A percentile compares a stretch with the other conserved stretches of the same genome.
These are phyloP conservation scores for Handroanthus guayacan DNA, from an alignment of 257 asterid genomes.

Conservation along the genomic window DNA sequence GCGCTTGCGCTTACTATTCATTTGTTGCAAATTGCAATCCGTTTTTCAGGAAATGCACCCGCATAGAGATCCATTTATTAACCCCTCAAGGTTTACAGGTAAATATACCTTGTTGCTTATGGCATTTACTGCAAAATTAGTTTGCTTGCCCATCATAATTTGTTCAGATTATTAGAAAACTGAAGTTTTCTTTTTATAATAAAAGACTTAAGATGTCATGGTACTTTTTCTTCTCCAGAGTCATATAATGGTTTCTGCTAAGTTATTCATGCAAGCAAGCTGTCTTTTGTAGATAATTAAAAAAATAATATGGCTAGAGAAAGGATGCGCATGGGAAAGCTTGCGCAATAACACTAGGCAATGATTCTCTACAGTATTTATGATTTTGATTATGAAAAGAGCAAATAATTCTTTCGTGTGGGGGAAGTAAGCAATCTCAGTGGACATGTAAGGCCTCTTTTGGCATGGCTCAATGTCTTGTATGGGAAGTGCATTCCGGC, in stretches of 20 bases:
- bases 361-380: neutral
- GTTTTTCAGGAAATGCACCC: slow-evolving; percentile 84
- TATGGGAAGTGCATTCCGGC: neutral
- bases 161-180: neutral
- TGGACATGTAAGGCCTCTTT: neutral
- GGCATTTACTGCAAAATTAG: slow-evolving; percentile 8
- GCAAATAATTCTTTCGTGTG: neutral
- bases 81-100: slow-evolving; percentile 96
- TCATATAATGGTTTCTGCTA: neutral
- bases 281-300: neutral
- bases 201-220: neutral
- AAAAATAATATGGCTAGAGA: neutral
- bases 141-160: slow-evolving; percentile 2
- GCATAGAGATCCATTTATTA: slow-evolving; percentile 88
- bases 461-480: neutral
- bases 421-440: neutral
- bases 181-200: neutral
- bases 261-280: neutral
- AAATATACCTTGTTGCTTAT: neutral
- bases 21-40: slow-evolving; percentile 27
- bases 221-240: neutral
- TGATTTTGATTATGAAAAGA: neutral
- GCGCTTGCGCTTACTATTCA: neutral
- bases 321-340: neutral
- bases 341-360: neutral